A percentile compares a stretch with the other conserved stretches of the same genome.
Evolutionary conservation across 169 alveolate genomes (phyloP).

Genomic region (Perkinsus chesapeaki): DNA sequence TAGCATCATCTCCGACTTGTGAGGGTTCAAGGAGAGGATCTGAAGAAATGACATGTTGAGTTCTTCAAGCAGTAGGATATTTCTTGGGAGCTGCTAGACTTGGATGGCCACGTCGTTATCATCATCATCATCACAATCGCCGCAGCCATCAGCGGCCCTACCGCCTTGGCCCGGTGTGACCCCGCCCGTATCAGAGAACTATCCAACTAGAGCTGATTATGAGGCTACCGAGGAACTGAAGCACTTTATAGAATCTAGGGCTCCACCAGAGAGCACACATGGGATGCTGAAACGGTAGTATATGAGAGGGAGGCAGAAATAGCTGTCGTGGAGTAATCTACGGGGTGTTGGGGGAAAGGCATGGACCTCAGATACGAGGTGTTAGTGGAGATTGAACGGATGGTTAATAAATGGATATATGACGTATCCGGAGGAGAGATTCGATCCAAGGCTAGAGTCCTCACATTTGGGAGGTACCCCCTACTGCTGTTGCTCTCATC

Average conservation of each 20-base stretch:
- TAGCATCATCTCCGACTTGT: too few relatives aligned
- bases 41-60: too few relatives aligned
- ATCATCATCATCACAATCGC: background rate
- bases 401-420: slow-evolving; percentile 60
- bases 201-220: slow-evolving; percentile 35
- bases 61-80: too few relatives aligned
- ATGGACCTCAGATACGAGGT: slow-evolving; percentile 46
- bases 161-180: background rate
- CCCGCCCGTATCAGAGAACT: background rate
- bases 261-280: slow-evolving; percentile 57
- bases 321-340: too few relatives aligned
- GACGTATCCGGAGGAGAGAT: slow-evolving; percentile 46
- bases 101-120: background rate
- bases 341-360: background rate
- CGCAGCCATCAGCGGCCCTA: background rate
- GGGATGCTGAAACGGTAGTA: slow-evolving; percentile 36
- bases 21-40: too few relatives aligned
- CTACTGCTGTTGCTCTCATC: background rate
- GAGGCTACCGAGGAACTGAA: slow-evolving; percentile 31
- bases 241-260: slow-evolving; percentile 27
- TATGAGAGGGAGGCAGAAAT: too few relatives aligned
- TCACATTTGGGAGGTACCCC: slow-evolving; percentile 71
- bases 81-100: too few relatives aligned
- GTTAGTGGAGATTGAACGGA: slow-evolving; percentile 47
- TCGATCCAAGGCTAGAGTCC: slow-evolving; percentile 51